Base-by-base conservation (phyloP, 805 yeast genomes). In the Torulaspora delbrueckii region DNA sequence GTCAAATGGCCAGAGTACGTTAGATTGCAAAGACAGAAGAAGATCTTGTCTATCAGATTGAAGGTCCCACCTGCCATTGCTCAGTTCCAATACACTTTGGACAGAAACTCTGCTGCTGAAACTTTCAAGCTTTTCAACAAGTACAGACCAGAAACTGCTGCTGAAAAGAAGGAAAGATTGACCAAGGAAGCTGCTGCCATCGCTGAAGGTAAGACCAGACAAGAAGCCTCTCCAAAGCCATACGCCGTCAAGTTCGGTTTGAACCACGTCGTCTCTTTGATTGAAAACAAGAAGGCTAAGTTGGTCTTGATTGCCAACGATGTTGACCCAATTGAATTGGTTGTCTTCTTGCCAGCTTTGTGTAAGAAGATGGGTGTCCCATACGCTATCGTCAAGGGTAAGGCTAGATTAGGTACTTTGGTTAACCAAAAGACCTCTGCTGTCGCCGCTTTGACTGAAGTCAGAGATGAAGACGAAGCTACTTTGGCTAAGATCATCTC, bases 331-430 rank as follows among this genome's bases (percentile, higher is more conserved):
- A 86, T 91, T 69, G 99, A 91, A 79, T 81, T 91, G 70, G 98
- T 91, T 62, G 78, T 91, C 67, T 91, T 87, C 85, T 78, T 91
- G 66, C 99, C 99, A 71, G 97, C 99, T 75, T 82, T 91, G 70
- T 91, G 97, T 81, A 88, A 91, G 79, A 93, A 93, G 85, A 82
- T 91, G 95, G 98, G 97, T 78, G 90, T 93, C 59, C 98, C 99
- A 72, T 90, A 90, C 81, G 97, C 98, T 58, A 85, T 90, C 70
- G 86, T 90, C 70, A 89, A 89, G 84, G 96, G 96, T 74, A 89
- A 89, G 86, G 96, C 96, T 60, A 87, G 98, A 81, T 84, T 91
- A 68, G 98, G 98, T 62, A 85, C 97, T 67, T 76, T 91, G 66
- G 96, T 89, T 56, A 96, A 91, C 89, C 81, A 90, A 81, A 91